phyloP scores from a whole-genome alignment of 192 early-diverging fungal genomes.

The Coemansia sp. region DNA sequence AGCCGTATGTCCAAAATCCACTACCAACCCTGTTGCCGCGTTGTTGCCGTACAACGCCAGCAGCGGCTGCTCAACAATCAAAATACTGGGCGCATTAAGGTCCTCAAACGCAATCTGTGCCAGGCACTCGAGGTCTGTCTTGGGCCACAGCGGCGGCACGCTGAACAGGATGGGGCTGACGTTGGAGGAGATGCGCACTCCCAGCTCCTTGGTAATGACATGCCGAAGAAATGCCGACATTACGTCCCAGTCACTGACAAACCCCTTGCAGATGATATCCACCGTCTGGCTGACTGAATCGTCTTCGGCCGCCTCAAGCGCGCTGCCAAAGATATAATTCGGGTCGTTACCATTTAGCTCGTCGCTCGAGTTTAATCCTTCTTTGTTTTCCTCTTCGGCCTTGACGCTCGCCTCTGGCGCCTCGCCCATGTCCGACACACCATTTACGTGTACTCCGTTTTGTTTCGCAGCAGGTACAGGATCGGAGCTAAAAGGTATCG shows the following conservation, averaged over 20 bases:
- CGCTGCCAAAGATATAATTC: slow-evolving; percentile 44
- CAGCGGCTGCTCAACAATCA: slow-evolving; percentile 81
- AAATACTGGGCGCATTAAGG: slow-evolving; percentile 80
- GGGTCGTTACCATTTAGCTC: slow-evolving; percentile 20
- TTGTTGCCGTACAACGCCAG: slow-evolving; percentile 78
- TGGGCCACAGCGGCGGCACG: slow-evolving; percentile 81
- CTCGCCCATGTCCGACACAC: background rate
- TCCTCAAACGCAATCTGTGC: slow-evolving; percentile 92
- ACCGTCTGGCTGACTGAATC: slow-evolving; percentile 32
- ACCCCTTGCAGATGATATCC: slow-evolving; percentile 59
- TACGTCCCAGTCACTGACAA: slow-evolving; percentile 70
- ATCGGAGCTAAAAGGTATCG: background rate
- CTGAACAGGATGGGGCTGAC: slow-evolving; percentile 73
- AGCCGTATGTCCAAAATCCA: slow-evolving; percentile 86
- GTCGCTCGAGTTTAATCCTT: slow-evolving; percentile 4
- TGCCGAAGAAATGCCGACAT: slow-evolving; percentile 75
- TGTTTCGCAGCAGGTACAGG: background rate
- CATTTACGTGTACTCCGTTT: background rate
- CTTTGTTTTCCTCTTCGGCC: background rate
- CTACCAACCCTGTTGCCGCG: slow-evolving; percentile 73
- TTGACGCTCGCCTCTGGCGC: background rate
- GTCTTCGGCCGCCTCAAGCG: slow-evolving; percentile 31
- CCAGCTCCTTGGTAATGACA: slow-evolving; percentile 73
- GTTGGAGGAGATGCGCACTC: slow-evolving; percentile 73
- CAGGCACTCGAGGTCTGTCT: slow-evolving; percentile 72